Evolutionary conservation across 2,329 filamentous ascomycete genomes (phyloP).

Genomic region (Colletotrichum euphorbiae): DNA sequence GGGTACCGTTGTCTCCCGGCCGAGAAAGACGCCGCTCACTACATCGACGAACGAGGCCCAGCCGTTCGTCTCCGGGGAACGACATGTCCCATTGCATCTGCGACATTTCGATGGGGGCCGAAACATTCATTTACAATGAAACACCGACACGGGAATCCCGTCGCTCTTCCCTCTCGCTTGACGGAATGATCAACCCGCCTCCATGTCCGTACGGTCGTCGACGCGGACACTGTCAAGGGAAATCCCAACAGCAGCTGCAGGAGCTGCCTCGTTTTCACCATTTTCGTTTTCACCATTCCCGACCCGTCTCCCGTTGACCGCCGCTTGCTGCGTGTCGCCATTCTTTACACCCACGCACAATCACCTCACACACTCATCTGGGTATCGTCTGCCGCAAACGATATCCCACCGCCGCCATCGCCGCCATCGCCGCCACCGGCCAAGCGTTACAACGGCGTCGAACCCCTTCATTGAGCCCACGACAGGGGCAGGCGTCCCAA

Average conservation of each 20-base stretch:
- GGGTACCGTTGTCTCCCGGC: constrained; percentile 19
- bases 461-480: constrained; percentile 26
- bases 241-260: constrained; percentile 2
- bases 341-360: background rate
- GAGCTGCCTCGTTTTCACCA: background rate
- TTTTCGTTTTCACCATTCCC: background rate
- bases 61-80: background rate
- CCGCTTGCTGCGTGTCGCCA: constrained; percentile 3
- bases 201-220: background rate
- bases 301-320: background rate
- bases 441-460: constrained; percentile 33
- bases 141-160: background rate
- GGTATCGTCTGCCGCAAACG: constrained; percentile 16
- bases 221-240: background rate
- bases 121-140: constrained; percentile 17
- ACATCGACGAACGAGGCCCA: background rate
- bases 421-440: constrained; percentile 27
- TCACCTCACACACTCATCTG: background rate
- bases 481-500: constrained; percentile 37
- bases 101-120: constrained; percentile 18
- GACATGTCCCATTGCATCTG: constrained; percentile 22
- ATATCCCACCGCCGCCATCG: constrained; percentile 26
- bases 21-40: constrained; percentile 6
- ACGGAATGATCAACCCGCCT: background rate
- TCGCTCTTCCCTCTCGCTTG: background rate